These are phyloP conservation scores for Ehretia macrophylla DNA, from an alignment of 257 asterid species.

Conservation along the genomic window DNA sequence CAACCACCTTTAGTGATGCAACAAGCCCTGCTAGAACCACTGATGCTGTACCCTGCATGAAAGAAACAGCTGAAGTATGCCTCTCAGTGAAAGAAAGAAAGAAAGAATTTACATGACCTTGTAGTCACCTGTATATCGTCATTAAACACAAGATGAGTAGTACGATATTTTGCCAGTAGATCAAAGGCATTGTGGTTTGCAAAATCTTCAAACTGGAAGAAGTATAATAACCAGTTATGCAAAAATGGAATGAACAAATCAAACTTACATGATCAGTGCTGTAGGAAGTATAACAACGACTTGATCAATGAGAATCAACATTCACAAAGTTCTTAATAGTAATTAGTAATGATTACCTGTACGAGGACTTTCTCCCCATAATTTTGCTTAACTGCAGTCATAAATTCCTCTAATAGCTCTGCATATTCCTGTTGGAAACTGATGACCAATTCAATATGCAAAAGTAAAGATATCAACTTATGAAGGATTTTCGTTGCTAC, in stretches of 20 bases:
- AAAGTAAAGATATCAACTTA: constrained; percentile 6
- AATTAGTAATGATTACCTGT: constrained; percentile 50
- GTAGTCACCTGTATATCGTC: constrained; percentile 78
- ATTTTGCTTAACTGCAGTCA: constrained; percentile 80
- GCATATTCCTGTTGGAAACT: constrained; percentile 57
- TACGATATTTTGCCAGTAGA: constrained; percentile 71
- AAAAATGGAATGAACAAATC: no score
- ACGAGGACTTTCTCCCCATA: constrained; percentile 83
- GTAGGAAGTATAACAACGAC: no score
- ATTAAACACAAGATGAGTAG: constrained; percentile 84
- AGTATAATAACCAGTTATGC: constrained; percentile 8
- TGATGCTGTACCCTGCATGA: constrained; percentile 83
- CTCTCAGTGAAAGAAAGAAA: constrained; percentile 1
- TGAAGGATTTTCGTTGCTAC: constrained; percentile 3
- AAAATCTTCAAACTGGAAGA: constrained; percentile 81
- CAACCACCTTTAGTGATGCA: constrained; percentile 58
- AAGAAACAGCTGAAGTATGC: background rate
- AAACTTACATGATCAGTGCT: no score
- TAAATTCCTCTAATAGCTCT: constrained; percentile 82
- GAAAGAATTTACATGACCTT: background rate
- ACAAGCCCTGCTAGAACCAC: constrained; percentile 86
- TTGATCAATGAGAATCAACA: no score
- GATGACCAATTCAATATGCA: constrained; percentile 9
- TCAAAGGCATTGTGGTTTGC: constrained; percentile 91
- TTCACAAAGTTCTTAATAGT: constrained; percentile 2